Base-by-base conservation (phyloP, 179 eudicot genomes). In the Corrigiola litoralis region DNA sequence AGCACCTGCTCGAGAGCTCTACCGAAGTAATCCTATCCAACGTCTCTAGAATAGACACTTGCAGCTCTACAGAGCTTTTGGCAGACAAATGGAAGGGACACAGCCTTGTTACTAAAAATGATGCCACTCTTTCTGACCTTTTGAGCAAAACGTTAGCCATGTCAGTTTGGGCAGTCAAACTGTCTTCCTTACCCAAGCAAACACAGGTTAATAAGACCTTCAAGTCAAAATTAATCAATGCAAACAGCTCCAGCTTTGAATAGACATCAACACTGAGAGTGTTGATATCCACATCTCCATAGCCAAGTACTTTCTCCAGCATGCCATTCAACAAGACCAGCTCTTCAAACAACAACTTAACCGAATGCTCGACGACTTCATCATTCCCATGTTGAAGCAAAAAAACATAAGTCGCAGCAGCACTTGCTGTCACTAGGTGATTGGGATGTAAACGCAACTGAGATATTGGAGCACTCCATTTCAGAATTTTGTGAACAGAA, bases 391-490 rank as follows among this genome's bases (percentile, higher is more conserved):
- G 96, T 67, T 95, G 97, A 74, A 95, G 97, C 83, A 95, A 74
- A 74, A 95, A 92, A 49, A 92, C 78, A 72, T 95, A 92, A 41
- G 97, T 89, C 57, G 97, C 96, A 72, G 96, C 95, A 59, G 86
- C 67, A 77, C 96, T 87, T 69, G 90, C 84, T 18, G 96, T 85
- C 40, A 95, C 97, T 38, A 92, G 65, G 72, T 88, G 92, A 77
- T 85, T 95, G 61, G 99, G 96, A 79, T 95, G 97, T 72, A 95
- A 72, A 31, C 99, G 96, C 76, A 95, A 68, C 82, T 71, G 91
- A 74, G 97, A 91, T 63, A 95, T 74, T 40, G 95, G 85, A 47
- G 80, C 79, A 67, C 84, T 81, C 76, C 90, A 85, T 59, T 75
- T 87, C 80, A 95, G 71, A 69, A 86, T 77, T 67, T 85, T 88